Conservation (phyloP, 441 rosid genomes). For the Pelargonium myrrhifolium region DNA sequence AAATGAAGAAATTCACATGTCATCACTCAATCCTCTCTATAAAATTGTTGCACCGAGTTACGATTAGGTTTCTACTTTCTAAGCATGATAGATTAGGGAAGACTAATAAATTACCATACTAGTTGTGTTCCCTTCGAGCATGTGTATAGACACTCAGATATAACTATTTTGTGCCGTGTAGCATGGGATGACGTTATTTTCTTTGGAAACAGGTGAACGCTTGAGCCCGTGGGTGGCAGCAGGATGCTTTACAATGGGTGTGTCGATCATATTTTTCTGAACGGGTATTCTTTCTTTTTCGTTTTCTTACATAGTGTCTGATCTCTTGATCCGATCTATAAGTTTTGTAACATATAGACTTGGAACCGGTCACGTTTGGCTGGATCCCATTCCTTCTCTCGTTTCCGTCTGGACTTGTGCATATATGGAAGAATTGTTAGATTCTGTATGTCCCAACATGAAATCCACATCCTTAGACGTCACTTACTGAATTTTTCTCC, state of each 20-base stretch:
- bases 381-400: not conserved
- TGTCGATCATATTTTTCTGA: not conserved
- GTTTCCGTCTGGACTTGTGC: too few species aligned
- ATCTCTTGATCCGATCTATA: not conserved
- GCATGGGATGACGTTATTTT: not conserved
- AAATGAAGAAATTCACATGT: not conserved
- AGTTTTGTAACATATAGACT: not conserved
- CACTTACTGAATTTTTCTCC: too few species aligned
- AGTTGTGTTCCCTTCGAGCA: not conserved
- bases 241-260: conserved; percentile 6
- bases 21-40: not conserved
- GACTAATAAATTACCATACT: not conserved
- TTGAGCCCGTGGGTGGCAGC: conserved; percentile 2
- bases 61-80: not conserved
- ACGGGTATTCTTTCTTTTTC: not conserved
- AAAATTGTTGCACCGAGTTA: not conserved
- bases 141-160: not conserved
- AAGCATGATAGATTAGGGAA: not conserved
- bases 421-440: too few species aligned
- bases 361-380: not conserved
- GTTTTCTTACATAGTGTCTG: not conserved
- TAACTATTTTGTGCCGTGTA: too few species aligned
- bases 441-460: too few species aligned
- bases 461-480: too few species aligned
- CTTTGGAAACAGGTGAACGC: not conserved